These are phyloP conservation scores for Thraustochytrium sp. DNA, from an alignment of 352 stramenopile genomes.

Conservation along the genomic window DNA sequence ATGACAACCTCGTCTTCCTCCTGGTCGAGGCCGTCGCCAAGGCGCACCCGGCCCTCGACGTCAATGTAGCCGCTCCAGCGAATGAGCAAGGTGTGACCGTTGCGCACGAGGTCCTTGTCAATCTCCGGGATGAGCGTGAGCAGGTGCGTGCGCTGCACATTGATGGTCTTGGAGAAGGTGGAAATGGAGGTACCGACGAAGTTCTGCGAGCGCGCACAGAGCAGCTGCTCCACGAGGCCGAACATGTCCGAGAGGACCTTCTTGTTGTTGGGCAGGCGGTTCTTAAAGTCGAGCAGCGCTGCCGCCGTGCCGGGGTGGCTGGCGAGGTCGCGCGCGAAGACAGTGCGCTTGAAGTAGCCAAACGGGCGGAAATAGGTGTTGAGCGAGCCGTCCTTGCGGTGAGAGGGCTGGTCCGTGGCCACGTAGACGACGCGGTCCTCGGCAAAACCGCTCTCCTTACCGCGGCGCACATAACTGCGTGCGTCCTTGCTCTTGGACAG, in stretches of 20 bases:
- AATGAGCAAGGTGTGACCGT: neutral
- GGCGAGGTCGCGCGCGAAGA: slow-evolving; percentile 32
- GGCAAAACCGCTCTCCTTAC: neutral
- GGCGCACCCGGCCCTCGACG: neutral
- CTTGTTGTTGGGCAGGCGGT: slow-evolving; percentile 1
- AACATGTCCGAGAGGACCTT: slow-evolving; percentile 31
- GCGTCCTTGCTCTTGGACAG: neutral
- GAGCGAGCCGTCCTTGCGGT: neutral
- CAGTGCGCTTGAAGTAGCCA: neutral
- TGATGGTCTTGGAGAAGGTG: slow-evolving; percentile 44
- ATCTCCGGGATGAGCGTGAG: neutral
- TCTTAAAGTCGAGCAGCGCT: slow-evolving; percentile 16
- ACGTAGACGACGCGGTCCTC: neutral
- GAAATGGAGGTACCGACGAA: slow-evolving; percentile 20
- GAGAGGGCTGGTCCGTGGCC: slow-evolving; percentile 8
- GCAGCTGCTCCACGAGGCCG: slow-evolving; percentile 40
- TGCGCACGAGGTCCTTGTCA: neutral
- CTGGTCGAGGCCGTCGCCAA: neutral
- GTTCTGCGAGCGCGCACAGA: neutral
- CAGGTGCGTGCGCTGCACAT: neutral
- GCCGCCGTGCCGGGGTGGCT: neutral
- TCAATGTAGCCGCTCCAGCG: slow-evolving; percentile 10
- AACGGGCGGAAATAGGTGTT: slow-evolving; percentile 3
- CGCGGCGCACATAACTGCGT: neutral
- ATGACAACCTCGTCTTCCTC: neutral